These are phyloP conservation scores for Vigna mungo DNA, from an alignment of 306 rosid species.

Conservation along the genomic window DNA sequence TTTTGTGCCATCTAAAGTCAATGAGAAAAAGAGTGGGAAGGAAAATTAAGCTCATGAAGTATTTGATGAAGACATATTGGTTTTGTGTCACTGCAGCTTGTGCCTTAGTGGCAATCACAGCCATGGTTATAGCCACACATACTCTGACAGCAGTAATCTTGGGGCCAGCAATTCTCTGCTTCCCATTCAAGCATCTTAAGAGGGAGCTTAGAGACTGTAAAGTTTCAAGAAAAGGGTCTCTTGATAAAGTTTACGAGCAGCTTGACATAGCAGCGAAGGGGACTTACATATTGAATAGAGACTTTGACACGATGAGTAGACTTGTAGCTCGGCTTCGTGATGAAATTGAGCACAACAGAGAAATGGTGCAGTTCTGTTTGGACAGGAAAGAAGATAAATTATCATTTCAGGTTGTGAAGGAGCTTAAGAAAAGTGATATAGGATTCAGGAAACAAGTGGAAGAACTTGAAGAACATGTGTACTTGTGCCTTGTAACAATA, in stretches of 20 bases:
- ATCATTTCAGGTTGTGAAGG: slow-evolving; percentile 56
- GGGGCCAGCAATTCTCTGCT: slow-evolving; percentile 50
- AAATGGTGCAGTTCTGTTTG: slow-evolving; percentile 56
- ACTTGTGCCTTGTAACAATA: slow-evolving; percentile 61
- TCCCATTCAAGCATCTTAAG: slow-evolving; percentile 42
- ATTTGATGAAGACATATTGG: slow-evolving; percentile 40
- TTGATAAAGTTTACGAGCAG: slow-evolving; percentile 51
- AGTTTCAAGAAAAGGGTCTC: slow-evolving; percentile 35
- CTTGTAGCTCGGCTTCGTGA: slow-evolving; percentile 55
- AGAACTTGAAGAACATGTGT: slow-evolving; percentile 70
- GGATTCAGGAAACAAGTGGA: slow-evolving; percentile 62
- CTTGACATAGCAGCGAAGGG: slow-evolving; percentile 69
- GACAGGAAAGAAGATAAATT: slow-evolving; percentile 52
- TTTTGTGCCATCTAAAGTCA: slow-evolving; percentile 45
- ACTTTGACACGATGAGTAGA: slow-evolving; percentile 66
- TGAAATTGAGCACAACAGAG: slow-evolving; percentile 57
- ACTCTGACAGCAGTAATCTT: slow-evolving; percentile 41
- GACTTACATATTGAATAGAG: slow-evolving; percentile 60
- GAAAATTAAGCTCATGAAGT: slow-evolving; percentile 50
- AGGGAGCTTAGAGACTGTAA: slow-evolving; percentile 31
- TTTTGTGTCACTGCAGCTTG: slow-evolving; percentile 51
- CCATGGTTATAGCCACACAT: slow-evolving; percentile 51
- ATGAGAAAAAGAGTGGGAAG: slow-evolving; percentile 58
- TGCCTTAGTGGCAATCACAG: slow-evolving; percentile 46
- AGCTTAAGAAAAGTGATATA: slow-evolving; percentile 52